phyloP scores from a whole-genome alignment of 768 basidiomycete genomes.

The Asterophora lycoperdoides region DNA sequence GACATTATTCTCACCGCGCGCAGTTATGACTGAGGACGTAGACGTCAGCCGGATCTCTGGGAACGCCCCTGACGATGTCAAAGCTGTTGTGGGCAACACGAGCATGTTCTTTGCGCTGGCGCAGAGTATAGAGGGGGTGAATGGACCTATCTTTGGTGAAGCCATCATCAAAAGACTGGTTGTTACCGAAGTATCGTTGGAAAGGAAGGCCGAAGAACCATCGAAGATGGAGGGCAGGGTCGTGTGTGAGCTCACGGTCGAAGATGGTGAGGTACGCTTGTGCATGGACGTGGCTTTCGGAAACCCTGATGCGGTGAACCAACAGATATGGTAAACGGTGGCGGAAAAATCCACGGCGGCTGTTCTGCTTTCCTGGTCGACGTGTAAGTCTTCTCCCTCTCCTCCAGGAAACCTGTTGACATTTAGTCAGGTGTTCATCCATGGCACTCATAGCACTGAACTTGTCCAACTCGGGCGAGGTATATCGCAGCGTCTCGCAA shows the following conservation, averaged over 20 bases:
- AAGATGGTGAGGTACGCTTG: constrained; percentile 32
- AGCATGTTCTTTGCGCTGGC: constrained; percentile 12
- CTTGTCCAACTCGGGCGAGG: constrained; percentile 21
- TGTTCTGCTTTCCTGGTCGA: constrained; percentile 54
- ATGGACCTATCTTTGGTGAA: constrained; percentile 17
- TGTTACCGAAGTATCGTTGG: constrained; percentile 40
- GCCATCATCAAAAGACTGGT: constrained; percentile 17
- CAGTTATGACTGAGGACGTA: constrained; percentile 8
- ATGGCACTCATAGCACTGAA: constrained; percentile 39
- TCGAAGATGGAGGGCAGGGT: constrained; percentile 40
- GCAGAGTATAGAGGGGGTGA: constrained; percentile 7
- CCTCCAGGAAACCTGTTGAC: background rate
- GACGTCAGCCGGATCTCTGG: constrained; percentile 23
- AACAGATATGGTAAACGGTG: constrained; percentile 52
- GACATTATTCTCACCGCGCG: background rate
- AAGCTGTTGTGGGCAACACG: constrained; percentile 19
- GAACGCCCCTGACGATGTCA: constrained; percentile 28
- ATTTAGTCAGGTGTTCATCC: constrained; percentile 41
- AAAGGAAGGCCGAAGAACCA: constrained; percentile 41
- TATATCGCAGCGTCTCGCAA: constrained; percentile 40
- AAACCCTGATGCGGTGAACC: background rate
- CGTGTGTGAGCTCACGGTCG: constrained; percentile 39
- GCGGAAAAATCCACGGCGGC: constrained; percentile 48
- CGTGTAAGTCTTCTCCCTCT: constrained; percentile 29
- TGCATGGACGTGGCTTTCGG: too few relatives aligned